Evolutionary conservation across 2,329 filamentous ascomycete genomes (phyloP).

Genomic region (Tolypocladium capitatum): DNA sequence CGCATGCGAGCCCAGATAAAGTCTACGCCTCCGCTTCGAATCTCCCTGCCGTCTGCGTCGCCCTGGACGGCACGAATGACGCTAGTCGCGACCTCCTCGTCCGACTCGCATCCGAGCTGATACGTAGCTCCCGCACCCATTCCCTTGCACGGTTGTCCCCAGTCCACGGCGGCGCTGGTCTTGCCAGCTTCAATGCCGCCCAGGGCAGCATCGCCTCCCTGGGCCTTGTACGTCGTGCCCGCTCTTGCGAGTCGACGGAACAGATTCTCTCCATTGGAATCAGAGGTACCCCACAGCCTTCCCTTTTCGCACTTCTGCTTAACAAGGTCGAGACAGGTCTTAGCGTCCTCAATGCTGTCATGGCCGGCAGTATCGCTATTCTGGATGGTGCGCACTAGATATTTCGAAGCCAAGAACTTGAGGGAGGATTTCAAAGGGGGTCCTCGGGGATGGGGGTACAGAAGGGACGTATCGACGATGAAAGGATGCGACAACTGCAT

Average conservation of each 20-base stretch:
- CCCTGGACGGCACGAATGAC: slow-evolving; percentile 46
- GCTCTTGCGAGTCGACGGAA: slow-evolving; percentile 67
- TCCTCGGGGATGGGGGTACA: slow-evolving; percentile 83
- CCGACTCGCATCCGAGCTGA: slow-evolving; percentile 42
- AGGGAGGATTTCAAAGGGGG: slow-evolving; percentile 81
- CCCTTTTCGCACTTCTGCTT: slow-evolving; percentile 95
- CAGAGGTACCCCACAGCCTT: slow-evolving; percentile 68
- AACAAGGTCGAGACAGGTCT: slow-evolving; percentile 79
- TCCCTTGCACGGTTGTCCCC: slow-evolving; percentile 61
- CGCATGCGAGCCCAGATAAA: slow-evolving; percentile 55
- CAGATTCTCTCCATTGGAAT: slow-evolving; percentile 71
- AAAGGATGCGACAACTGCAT: slow-evolving; percentile 82
- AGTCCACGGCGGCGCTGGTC: slow-evolving; percentile 70
- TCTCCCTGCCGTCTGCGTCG: slow-evolving; percentile 42
- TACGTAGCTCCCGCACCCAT: slow-evolving; percentile 42
- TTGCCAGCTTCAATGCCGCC: slow-evolving; percentile 44
- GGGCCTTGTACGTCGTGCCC: slow-evolving; percentile 47
- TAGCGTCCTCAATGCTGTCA: slow-evolving; percentile 85
- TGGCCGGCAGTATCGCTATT: slow-evolving; percentile 64
- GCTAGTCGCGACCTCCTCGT: slow-evolving; percentile 43
- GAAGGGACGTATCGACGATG: slow-evolving; percentile 79
- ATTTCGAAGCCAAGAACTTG: slow-evolving; percentile 80
- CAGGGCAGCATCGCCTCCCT: slow-evolving; percentile 42
- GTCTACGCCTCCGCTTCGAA: slow-evolving; percentile 48
- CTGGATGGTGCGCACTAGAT: slow-evolving; percentile 77